Evolutionary conservation across 2,329 filamentous ascomycete species (phyloP).

Genomic region (Nothophaeocryptopus gaeumannii): DNA sequence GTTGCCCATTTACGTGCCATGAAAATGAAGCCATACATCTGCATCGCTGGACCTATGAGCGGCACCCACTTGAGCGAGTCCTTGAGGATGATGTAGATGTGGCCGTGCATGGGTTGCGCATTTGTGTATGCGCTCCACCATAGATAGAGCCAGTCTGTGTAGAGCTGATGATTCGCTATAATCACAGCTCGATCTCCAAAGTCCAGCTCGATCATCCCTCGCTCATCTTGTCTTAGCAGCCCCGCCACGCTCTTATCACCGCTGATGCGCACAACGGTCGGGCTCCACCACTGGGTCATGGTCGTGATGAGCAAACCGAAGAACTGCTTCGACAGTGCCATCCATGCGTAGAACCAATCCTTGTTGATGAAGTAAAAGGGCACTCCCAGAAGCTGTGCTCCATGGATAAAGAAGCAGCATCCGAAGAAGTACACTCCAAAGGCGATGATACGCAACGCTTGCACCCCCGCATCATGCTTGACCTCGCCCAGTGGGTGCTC

Average conservation of each 20-base stretch:
- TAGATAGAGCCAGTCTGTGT: conserved; percentile 85
- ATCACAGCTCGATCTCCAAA: conserved; percentile 80
- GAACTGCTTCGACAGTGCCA: conserved; percentile 79
- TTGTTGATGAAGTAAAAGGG: conserved; percentile 72
- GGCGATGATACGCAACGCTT: conserved; percentile 43
- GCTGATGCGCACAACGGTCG: conserved; percentile 74
- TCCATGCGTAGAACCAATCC: conserved; percentile 77
- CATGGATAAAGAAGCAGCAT: conserved; percentile 48
- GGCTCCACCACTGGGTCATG: conserved; percentile 82
- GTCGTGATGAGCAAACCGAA: conserved; percentile 74
- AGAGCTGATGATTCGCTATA: conserved; percentile 76
- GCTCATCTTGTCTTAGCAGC: conserved; percentile 65
- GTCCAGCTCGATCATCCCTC: conserved; percentile 69
- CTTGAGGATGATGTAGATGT: conserved; percentile 87
- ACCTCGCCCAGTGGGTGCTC: conserved; percentile 35
- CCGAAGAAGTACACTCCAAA: conserved; percentile 48
- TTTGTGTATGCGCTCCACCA: conserved; percentile 86
- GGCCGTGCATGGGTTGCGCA: conserved; percentile 65
- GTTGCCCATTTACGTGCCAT: conserved; percentile 86
- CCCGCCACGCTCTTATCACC: conserved; percentile 76
- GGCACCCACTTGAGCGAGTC: conserved; percentile 81
- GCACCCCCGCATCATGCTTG: conserved; percentile 43
- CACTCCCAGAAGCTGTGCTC: conserved; percentile 68
- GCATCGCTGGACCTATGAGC: conserved; percentile 78
- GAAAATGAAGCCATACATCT: conserved; percentile 86